These are phyloP conservation scores for Rubus parviflorus DNA, from an alignment of 306 rosid genomes.

Conservation along the genomic window DNA sequence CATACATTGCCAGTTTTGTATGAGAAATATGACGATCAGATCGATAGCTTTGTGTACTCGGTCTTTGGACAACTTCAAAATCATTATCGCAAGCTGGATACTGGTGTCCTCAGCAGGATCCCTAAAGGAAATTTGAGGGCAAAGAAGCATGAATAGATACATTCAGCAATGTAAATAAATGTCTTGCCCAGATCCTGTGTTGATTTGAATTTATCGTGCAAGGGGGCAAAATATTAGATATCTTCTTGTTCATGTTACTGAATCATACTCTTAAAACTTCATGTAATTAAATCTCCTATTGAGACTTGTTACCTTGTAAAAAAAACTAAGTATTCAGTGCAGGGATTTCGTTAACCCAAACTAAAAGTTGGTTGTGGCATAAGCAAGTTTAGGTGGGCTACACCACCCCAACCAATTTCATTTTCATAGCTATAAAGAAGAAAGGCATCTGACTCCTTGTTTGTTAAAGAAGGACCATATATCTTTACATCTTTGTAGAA, in stretches of 20 bases:
- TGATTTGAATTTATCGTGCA: background rate
- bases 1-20: slow-evolving; percentile 84
- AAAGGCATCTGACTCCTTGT: background rate
- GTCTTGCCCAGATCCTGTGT: background rate
- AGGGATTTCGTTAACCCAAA: background rate
- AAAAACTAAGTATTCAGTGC: background rate
- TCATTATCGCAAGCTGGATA: slow-evolving; percentile 56
- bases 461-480: background rate
- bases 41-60: slow-evolving; percentile 56
- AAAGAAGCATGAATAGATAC: slow-evolving; percentile 60
- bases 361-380: background rate
- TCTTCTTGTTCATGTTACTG: background rate
- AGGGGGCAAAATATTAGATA: background rate
- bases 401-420: background rate
- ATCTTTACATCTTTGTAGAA: background rate
- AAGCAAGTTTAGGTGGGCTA: no score
- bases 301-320: background rate
- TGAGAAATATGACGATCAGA: slow-evolving; percentile 71
- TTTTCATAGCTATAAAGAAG: background rate
- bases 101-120: slow-evolving; percentile 71
- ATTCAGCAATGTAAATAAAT: slow-evolving; percentile 7
- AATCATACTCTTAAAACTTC: background rate
- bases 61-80: slow-evolving; percentile 51
- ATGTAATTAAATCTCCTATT: background rate
- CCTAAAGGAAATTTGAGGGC: slow-evolving; percentile 56